These are phyloP conservation scores for Boehmeria nivea DNA, from an alignment of 306 rosid species.

Conservation along the genomic window DNA sequence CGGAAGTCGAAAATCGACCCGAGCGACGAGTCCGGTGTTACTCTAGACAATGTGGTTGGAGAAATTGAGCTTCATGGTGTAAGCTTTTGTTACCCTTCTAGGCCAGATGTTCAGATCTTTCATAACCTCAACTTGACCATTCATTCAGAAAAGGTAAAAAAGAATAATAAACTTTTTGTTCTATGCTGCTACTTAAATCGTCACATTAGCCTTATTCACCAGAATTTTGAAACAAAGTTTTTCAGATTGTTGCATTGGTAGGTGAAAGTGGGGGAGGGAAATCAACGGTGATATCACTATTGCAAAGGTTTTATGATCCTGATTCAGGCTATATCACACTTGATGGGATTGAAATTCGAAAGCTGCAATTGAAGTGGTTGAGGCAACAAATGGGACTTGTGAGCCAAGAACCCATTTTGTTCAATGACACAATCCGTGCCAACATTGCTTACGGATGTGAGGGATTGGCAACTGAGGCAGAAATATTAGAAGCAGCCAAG, in stretches of 20 bases:
- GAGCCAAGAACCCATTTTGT: conserved; percentile 69
- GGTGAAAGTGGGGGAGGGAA: conserved; percentile 94
- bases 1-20: no score
- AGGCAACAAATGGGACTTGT: conserved; percentile 88
- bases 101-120: no score
- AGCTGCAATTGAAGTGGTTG: conserved; percentile 57
- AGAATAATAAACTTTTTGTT: no score
- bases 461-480: conserved; percentile 64
- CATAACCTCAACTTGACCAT: no score
- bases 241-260: conserved; percentile 52
- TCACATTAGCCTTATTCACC: no score
- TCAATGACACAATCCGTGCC: conserved; percentile 65
- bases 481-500: conserved; percentile 62
- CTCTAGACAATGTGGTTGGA: no score
- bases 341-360: conserved; percentile 56
- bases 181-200: no score
- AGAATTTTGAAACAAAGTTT: no score
- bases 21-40: no score
- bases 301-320: conserved; percentile 77
- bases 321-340: conserved; percentile 68
- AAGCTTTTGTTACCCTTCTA: no score
- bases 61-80: no score
- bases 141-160: no score
- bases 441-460: conserved; percentile 74
- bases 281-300: conserved; percentile 62